Evolutionary conservation across 208 protist genomes (phyloP).

Genomic region (Acanthamoeba royreba): DNA sequence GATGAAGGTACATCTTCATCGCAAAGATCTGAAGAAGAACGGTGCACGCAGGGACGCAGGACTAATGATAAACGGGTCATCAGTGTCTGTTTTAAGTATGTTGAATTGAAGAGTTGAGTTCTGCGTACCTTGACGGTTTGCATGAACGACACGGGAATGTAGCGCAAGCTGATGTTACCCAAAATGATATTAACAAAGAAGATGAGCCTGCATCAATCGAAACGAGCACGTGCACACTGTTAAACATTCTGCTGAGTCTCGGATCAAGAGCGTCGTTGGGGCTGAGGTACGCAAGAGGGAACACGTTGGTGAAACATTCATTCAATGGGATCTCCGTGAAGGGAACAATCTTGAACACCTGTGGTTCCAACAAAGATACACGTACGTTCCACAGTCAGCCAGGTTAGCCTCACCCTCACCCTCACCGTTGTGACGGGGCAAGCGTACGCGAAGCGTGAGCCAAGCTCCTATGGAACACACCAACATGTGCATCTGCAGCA

Average conservation of each 20-base stretch:
- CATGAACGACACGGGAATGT: slow-evolving; percentile 61
- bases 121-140: slow-evolving; percentile 56
- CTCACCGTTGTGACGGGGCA: not conserved
- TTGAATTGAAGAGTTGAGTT: too few relatives aligned
- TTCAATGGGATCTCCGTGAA: not conserved
- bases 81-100: too few relatives aligned
- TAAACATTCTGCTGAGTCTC: not conserved
- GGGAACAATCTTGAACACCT: not conserved
- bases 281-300: not conserved
- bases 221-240: not conserved
- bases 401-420: not conserved
- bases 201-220: not conserved
- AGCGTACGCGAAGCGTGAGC: not conserved
- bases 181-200: slow-evolving; percentile 55
- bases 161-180: slow-evolving; percentile 50
- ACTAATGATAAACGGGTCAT: too few relatives aligned
- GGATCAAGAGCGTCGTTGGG: too few relatives aligned
- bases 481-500: not conserved
- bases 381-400: too few relatives aligned
- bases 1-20: not conserved
- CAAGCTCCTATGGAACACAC: not conserved
- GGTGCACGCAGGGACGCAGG: not conserved
- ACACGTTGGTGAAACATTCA: not conserved
- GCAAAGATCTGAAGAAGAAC: not conserved
- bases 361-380: not conserved